Conservation (phyloP, 805 yeast genomes). For the Starmerella scarabaei region DNA sequence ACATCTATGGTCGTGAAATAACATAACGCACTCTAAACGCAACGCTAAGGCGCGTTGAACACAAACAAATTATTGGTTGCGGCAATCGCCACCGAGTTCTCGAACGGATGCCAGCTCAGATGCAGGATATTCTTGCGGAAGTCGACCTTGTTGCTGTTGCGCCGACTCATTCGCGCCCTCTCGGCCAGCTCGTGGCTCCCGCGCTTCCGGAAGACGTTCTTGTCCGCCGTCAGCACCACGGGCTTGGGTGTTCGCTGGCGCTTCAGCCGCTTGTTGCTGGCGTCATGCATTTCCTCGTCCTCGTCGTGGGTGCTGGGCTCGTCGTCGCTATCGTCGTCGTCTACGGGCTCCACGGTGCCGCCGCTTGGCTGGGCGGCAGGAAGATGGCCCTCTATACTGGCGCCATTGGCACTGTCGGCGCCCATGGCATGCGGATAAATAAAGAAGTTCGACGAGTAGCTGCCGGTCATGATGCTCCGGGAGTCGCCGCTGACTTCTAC, state of each 20-base stretch:
- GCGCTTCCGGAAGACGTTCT: slow-evolving; percentile 83
- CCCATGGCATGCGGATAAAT: slow-evolving; percentile 69
- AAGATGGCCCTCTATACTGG: slow-evolving; percentile 14
- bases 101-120: slow-evolving; percentile 96
- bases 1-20: too few relatives aligned
- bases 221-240: slow-evolving; percentile 91
- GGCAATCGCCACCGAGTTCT: slow-evolving; percentile 93
- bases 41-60: slow-evolving; percentile 22
- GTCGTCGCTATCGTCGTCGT: not conserved
- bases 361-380: slow-evolving; percentile 17
- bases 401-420: not conserved
- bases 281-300: slow-evolving; percentile 1
- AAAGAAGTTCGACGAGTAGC: slow-evolving; percentile 94
- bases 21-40: too few relatives aligned
- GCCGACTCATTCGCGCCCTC: slow-evolving; percentile 37
- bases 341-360: slow-evolving; percentile 9
- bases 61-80: slow-evolving; percentile 74
- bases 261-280: not conserved
- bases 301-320: not conserved
- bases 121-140: slow-evolving; percentile 90
- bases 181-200: slow-evolving; percentile 14
- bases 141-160: slow-evolving; percentile 67
- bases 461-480: slow-evolving; percentile 86
- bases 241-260: slow-evolving; percentile 27
- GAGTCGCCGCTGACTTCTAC: slow-evolving; percentile 91